phyloP scores from a whole-genome alignment of 2,329 filamentous ascomycete species.

The Incumbomyces lentus region DNA sequence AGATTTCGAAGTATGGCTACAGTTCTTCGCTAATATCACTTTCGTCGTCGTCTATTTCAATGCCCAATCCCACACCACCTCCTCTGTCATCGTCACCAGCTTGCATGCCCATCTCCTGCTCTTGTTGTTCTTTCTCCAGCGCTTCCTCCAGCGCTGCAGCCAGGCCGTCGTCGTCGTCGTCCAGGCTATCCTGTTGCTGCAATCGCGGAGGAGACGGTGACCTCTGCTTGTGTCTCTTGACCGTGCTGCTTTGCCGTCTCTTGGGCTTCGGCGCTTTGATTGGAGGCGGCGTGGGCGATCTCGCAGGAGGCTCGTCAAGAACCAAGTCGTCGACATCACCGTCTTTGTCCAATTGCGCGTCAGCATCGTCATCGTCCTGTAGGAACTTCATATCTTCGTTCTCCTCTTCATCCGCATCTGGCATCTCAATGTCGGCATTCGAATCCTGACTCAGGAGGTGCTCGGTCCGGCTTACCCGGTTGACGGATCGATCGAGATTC shows the following conservation, averaged over 20 bases:
- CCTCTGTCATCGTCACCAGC: slow-evolving; percentile 40
- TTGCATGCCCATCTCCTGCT: slow-evolving; percentile 7
- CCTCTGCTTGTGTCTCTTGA: slow-evolving; percentile 21
- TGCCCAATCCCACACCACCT: slow-evolving; percentile 53
- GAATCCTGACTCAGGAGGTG: neutral
- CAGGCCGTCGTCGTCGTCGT: slow-evolving; percentile 42
- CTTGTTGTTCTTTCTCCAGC: slow-evolving; percentile 31
- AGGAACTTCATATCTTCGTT: slow-evolving; percentile 21
- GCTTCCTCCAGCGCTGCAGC: slow-evolving; percentile 50
- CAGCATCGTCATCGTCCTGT: slow-evolving; percentile 28
- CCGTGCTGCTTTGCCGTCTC: slow-evolving; percentile 39
- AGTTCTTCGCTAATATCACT: slow-evolving; percentile 60
- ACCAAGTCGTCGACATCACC: slow-evolving; percentile 37
- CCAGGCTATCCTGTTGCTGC: slow-evolving; percentile 23
- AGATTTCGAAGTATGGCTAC: no score
- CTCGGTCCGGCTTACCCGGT: neutral
- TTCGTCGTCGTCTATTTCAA: slow-evolving; percentile 53
- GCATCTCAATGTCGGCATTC: slow-evolving; percentile 9
- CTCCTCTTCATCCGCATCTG: slow-evolving; percentile 30
- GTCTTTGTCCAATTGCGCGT: slow-evolving; percentile 24
- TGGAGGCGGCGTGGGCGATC: slow-evolving; percentile 3
- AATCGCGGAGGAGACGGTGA: slow-evolving; percentile 1
- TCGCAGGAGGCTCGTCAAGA: slow-evolving; percentile 8
- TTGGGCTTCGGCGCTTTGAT: slow-evolving; percentile 9
- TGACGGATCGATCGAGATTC: slow-evolving; percentile 8